Percentiles rank a stretch among this genome's conserved stretches.
Conservation (phyloP, 371 early-diverging fungal genomes). For the Syncephalis plumigaleata region DNA sequence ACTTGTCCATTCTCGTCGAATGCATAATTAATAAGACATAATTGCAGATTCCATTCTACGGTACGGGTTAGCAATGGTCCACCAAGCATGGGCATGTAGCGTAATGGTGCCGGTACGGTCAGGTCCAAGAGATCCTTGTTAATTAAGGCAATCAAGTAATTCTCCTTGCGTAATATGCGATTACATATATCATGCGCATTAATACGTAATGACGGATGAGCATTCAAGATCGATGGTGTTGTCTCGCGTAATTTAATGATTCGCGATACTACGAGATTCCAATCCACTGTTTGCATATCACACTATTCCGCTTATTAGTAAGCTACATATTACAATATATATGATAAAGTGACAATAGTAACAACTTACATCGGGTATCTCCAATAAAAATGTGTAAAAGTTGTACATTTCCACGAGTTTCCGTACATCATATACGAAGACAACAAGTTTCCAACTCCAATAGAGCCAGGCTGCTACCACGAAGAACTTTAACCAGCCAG, state of each 20-base stretch:
- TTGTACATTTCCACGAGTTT: constrained; percentile 59
- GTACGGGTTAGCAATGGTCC: constrained; percentile 14
- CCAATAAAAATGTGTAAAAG: constrained; percentile 65
- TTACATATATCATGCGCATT: constrained; percentile 79
- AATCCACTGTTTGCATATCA: constrained; percentile 61
- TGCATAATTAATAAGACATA: constrained; percentile 64
- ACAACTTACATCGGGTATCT: constrained; percentile 54
- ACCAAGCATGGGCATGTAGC: constrained; percentile 13
- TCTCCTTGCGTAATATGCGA: constrained; percentile 92
- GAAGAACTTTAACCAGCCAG: constrained; percentile 21
- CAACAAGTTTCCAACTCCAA: constrained; percentile 56
- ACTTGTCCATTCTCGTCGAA: constrained; percentile 76
- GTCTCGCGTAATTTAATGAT: constrained; percentile 53
- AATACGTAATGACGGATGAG: constrained; percentile 28
- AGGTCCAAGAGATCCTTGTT: constrained; percentile 80
- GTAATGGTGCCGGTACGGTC: constrained; percentile 39
- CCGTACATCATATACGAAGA: constrained; percentile 50
- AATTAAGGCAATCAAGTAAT: constrained; percentile 88
- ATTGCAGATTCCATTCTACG: constrained; percentile 82
- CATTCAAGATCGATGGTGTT: constrained; percentile 30
- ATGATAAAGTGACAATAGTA: not conserved
- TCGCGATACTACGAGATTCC: constrained; percentile 53
- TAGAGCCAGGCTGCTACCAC: constrained; percentile 40
- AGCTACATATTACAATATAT: not conserved
- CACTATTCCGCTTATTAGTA: no score